These are phyloP conservation scores for Vicia villosa DNA, from an alignment of 306 rosid genomes.

Conservation along the genomic window DNA sequence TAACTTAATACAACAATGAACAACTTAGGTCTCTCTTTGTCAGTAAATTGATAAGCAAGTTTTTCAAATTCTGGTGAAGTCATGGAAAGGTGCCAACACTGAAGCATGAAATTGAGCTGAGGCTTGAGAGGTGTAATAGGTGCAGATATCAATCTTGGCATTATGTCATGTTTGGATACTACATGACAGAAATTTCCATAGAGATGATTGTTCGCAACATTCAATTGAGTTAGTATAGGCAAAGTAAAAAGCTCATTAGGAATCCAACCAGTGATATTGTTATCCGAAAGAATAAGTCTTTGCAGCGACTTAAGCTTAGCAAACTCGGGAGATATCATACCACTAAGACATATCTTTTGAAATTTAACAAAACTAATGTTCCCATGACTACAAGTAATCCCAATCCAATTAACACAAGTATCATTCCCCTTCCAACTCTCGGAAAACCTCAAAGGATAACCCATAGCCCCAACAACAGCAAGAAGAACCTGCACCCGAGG, in stretches of 20 bases:
- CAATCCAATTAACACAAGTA: slow-evolving; percentile 77
- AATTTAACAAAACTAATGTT: slow-evolving; percentile 65
- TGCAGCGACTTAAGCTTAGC: slow-evolving; percentile 57
- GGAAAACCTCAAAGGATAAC: too few species aligned
- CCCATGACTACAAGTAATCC: slow-evolving; percentile 62
- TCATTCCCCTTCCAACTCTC: slow-evolving; percentile 78
- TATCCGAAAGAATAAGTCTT: slow-evolving; percentile 65
- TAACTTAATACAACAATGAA: slow-evolving; percentile 41
- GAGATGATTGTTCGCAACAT: slow-evolving; percentile 67
- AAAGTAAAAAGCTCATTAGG: slow-evolving; percentile 63
- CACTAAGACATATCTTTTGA: slow-evolving; percentile 74
- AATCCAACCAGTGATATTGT: slow-evolving; percentile 67
- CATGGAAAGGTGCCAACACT: slow-evolving; percentile 70
- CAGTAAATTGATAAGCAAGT: slow-evolving; percentile 45
- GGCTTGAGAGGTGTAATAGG: slow-evolving; percentile 50
- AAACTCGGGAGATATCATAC: slow-evolving; percentile 64
- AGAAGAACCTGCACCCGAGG: slow-evolving; percentile 56
- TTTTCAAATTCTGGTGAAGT: slow-evolving; percentile 43
- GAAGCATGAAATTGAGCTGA: slow-evolving; percentile 56
- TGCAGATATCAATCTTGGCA: slow-evolving; percentile 80
- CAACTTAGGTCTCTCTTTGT: slow-evolving; percentile 50
- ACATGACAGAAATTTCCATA: slow-evolving; percentile 74
- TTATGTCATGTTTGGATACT: slow-evolving; percentile 74
- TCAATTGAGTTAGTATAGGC: slow-evolving; percentile 57
- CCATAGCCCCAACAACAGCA: slow-evolving; percentile 47